phyloP scores from a whole-genome alignment of 495 filamentous ascomycete genomes.

The Chlorociboria aeruginascens region DNA sequence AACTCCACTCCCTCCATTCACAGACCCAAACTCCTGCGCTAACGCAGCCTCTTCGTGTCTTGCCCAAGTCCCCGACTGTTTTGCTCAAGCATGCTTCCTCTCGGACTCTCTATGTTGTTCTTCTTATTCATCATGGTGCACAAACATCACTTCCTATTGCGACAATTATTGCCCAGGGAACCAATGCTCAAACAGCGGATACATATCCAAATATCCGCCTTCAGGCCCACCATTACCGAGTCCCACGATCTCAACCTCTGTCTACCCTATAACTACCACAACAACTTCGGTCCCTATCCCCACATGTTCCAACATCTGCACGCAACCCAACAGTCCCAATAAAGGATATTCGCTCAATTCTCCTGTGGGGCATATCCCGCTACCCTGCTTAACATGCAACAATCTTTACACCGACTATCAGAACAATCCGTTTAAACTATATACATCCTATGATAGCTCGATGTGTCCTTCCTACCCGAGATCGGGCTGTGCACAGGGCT shows the following conservation, averaged over 20 bases:
- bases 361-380: slow-evolving; percentile 35
- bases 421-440: slow-evolving; percentile 33
- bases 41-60: slow-evolving; percentile 25
- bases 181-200: slow-evolving; percentile 25
- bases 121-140: slow-evolving; percentile 32
- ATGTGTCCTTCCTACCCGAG: slow-evolving; percentile 29
- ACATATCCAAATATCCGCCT: slow-evolving; percentile 27
- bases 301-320: slow-evolving; percentile 33
- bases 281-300: slow-evolving; percentile 27
- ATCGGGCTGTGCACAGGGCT: slow-evolving; percentile 19
- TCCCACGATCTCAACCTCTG: slow-evolving; percentile 22
- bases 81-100: slow-evolving; percentile 33
- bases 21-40: slow-evolving; percentile 26
- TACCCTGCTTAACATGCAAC: slow-evolving; percentile 39
- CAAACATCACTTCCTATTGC: slow-evolving; percentile 27
- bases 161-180: slow-evolving; percentile 11
- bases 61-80: slow-evolving; percentile 34
- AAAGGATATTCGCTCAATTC: slow-evolving; percentile 27
- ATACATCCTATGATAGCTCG: slow-evolving; percentile 23
- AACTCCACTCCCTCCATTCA: slow-evolving; percentile 31
- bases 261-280: slow-evolving; percentile 18
- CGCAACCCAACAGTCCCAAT: slow-evolving; percentile 24
- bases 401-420: slow-evolving; percentile 26
- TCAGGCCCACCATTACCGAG: slow-evolving; percentile 19
- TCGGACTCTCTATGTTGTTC: slow-evolving; percentile 32